phyloP scores from a whole-genome alignment of 306 rosid genomes.

The Citrullus colocynthis region DNA sequence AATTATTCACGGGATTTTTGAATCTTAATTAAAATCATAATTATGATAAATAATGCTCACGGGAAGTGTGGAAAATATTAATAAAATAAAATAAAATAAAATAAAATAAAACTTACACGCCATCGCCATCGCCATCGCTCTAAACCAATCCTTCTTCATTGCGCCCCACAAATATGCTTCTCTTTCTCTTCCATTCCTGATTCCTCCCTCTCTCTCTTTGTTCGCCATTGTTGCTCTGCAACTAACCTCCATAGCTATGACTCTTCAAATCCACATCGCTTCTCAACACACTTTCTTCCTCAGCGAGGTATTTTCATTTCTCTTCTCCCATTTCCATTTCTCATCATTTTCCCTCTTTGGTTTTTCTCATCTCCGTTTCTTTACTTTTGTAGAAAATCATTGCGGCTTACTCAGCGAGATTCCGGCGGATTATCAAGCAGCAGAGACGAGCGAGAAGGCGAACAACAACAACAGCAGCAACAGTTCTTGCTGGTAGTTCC shows the following conservation, averaged over 20 bases:
- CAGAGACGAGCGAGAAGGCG: not conserved
- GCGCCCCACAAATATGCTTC: conserved; percentile 2
- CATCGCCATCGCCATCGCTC: not conserved
- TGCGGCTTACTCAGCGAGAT: not conserved
- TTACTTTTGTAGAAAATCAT: not conserved
- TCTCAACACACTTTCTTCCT: not conserved
- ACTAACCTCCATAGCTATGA: not conserved
- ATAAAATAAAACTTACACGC: not conserved
- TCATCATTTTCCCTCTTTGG: not conserved
- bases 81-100: not conserved
- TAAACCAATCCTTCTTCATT: not conserved
- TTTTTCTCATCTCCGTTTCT: not conserved
- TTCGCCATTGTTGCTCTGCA: not conserved
- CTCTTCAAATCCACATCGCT: conserved; percentile 5
- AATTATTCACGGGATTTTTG: not conserved
- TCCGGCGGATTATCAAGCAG: not conserved
- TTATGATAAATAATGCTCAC: not conserved
- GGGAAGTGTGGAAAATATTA: not conserved
- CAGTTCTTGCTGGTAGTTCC: not conserved
- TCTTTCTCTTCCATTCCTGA: not conserved
- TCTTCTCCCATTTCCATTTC: not conserved
- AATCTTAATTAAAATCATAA: not conserved
- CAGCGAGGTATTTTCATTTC: not conserved
- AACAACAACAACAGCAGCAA: not conserved
- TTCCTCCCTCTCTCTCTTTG: not conserved